Percentiles rank a stretch among this genome's conserved stretches.
These are phyloP conservation scores for Tylopilus cervinicoccineus DNA, from an alignment of 768 basidiomycete species.

Conservation along the genomic window DNA sequence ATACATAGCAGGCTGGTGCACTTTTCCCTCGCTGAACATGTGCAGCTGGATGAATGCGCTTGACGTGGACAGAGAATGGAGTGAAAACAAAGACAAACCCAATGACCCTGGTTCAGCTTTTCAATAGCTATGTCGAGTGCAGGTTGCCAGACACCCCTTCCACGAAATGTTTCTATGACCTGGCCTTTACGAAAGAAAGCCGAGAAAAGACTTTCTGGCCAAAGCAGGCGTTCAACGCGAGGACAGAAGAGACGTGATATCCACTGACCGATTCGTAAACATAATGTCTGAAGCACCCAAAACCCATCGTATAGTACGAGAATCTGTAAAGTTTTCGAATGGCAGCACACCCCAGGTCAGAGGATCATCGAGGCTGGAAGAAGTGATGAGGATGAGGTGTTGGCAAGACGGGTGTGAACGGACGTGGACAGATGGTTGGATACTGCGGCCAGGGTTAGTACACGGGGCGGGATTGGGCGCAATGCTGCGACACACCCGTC, in stretches of 20 bases:
- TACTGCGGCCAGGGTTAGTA: constrained; percentile 43
- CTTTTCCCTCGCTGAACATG: constrained; percentile 85
- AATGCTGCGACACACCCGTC: constrained; percentile 48
- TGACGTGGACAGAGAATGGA: constrained; percentile 1
- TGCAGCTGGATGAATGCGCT: constrained; percentile 60
- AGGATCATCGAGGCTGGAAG: constrained; percentile 71
- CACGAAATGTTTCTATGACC: constrained; percentile 88
- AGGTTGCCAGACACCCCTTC: constrained; percentile 83
- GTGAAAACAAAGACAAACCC: constrained; percentile 53
- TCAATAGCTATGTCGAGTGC: constrained; percentile 82
- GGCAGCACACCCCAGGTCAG: constrained; percentile 88
- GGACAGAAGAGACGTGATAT: neutral
- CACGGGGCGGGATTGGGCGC: neutral
- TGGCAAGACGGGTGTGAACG: constrained; percentile 23
- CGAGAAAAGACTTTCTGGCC: constrained; percentile 65
- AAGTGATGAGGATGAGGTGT: constrained; percentile 4
- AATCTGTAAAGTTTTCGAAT: constrained; percentile 49
- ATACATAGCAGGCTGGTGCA: constrained; percentile 69
- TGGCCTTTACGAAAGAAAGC: constrained; percentile 87
- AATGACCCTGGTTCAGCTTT: constrained; percentile 75
- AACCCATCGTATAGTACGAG: constrained; percentile 78
- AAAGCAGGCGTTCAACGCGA: constrained; percentile 14
- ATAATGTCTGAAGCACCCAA: constrained; percentile 91
- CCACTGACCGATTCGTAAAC: constrained; percentile 84
- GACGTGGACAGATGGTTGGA: constrained; percentile 94